Percentiles rank a stretch among this genome's conserved stretches.
These are phyloP conservation scores for Cyanodermella asteris DNA, from an alignment of 2,329 filamentous ascomycete genomes.

Conservation along the genomic window DNA sequence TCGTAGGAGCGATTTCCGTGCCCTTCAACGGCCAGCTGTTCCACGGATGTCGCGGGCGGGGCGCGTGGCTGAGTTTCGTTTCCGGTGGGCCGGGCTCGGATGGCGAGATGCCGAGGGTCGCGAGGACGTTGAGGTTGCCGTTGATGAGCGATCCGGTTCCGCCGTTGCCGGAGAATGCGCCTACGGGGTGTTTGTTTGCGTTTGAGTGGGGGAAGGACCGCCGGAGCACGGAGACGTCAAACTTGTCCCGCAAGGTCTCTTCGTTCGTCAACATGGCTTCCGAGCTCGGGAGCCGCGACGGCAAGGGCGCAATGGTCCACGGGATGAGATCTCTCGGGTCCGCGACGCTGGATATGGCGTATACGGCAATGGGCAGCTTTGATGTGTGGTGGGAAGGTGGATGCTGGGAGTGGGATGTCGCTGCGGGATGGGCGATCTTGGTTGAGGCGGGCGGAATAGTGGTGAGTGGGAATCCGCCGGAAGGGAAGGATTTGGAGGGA, in stretches of 20 bases:
- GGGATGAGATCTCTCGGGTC: slow-evolving; percentile 31
- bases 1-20: slow-evolving; percentile 37
- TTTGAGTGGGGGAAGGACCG: slow-evolving; percentile 40
- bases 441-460: slow-evolving; percentile 37
- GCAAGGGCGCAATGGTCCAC: slow-evolving; percentile 39
- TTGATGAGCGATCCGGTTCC: slow-evolving; percentile 27
- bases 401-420: slow-evolving; percentile 44
- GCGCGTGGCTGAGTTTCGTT: slow-evolving; percentile 22
- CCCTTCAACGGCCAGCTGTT: slow-evolving; percentile 34
- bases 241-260: slow-evolving; percentile 31
- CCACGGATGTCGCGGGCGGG: slow-evolving; percentile 30
- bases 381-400: slow-evolving; percentile 43
- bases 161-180: no score
- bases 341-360: slow-evolving; percentile 37
- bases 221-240: slow-evolving; percentile 32
- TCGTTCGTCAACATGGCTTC: no score
- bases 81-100: slow-evolving; percentile 2
- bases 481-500: no score
- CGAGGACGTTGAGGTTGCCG: slow-evolving; percentile 21
- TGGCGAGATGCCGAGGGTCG: slow-evolving; percentile 18
- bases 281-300: slow-evolving; percentile 23
- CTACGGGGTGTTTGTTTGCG: no score
- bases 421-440: slow-evolving; percentile 38
- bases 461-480: slow-evolving; percentile 33
- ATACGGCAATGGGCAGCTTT: slow-evolving; percentile 32